Conservation (phyloP, 1,284 basidiomycete species). For the Malassezia psittaci region DNA sequence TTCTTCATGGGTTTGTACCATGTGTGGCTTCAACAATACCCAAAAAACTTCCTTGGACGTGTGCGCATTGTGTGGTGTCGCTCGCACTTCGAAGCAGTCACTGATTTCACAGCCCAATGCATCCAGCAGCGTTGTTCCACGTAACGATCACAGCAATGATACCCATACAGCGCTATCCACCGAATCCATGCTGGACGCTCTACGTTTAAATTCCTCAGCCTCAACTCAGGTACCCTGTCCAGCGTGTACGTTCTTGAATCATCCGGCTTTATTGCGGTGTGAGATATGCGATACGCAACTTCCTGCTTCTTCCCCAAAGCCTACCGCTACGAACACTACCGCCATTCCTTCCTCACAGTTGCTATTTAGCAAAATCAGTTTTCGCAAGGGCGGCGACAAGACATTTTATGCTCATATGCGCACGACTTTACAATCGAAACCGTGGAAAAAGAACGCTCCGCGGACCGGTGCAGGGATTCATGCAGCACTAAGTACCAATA, state of each 20-base stretch:
- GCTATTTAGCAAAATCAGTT: constrained; percentile 56
- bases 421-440: constrained; percentile 63
- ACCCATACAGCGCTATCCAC: too few species aligned
- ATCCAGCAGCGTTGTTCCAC: too few species aligned
- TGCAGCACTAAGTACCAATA: constrained; percentile 20
- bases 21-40: constrained; percentile 30
- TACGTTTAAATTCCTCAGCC: neutral
- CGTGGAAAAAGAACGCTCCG: constrained; percentile 54
- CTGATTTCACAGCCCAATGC: neutral
- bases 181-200: neutral
- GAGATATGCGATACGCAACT: constrained; percentile 77
- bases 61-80: constrained; percentile 35
- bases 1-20: constrained; percentile 32
- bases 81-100: neutral
- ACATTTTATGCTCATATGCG: constrained; percentile 71
- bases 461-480: constrained; percentile 21
- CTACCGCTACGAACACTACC: constrained; percentile 50
- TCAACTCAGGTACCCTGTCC: constrained; percentile 53
- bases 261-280: constrained; percentile 63
- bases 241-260: constrained; percentile 85
- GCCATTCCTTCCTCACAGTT: constrained; percentile 51
- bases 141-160: too few species aligned
- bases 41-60: constrained; percentile 1
- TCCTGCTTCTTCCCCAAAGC: constrained; percentile 53
- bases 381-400: constrained; percentile 80